Percentiles rank a stretch among this genome's conserved stretches.
Conservation (phyloP, 2,329 filamentous ascomycete species). For the Penicillium palitans region DNA sequence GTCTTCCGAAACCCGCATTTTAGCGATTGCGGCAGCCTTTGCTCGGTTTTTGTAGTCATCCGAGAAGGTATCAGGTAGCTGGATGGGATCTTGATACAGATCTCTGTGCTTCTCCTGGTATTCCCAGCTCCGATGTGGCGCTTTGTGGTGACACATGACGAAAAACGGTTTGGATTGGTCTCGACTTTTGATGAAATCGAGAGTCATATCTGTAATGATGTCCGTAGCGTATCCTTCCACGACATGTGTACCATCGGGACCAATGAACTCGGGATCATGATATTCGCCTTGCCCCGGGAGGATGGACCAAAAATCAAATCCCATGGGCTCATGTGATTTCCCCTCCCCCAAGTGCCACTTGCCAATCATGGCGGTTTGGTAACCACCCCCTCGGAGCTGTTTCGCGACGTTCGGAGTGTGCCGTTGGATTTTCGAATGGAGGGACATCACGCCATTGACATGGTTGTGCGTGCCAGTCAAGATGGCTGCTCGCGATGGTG, state of each 20-base stretch:
- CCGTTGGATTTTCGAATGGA: constrained; percentile 53
- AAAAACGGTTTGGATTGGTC: constrained; percentile 49
- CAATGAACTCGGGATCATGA: constrained; percentile 54
- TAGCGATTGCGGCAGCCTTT: constrained; percentile 51
- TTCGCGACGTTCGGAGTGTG: constrained; percentile 55
- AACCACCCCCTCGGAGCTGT: constrained; percentile 48
- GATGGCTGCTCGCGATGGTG: constrained; percentile 53
- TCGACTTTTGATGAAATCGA: constrained; percentile 44
- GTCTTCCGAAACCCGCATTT: constrained; percentile 55
- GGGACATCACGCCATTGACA: constrained; percentile 54
- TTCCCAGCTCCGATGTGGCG: constrained; percentile 56
- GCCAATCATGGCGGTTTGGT: constrained; percentile 55
- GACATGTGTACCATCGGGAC: constrained; percentile 32
- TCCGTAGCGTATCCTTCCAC: constrained; percentile 53
- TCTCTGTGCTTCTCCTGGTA: constrained; percentile 51
- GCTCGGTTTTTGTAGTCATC: constrained; percentile 59
- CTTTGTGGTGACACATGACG: constrained; percentile 59
- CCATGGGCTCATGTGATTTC: constrained; percentile 47
- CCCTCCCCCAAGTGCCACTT: constrained; percentile 59
- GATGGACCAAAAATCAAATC: constrained; percentile 56
- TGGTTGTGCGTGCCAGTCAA: constrained; percentile 55
- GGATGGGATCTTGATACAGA: constrained; percentile 50
- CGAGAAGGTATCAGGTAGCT: constrained; percentile 53
- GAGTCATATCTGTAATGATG: constrained; percentile 53
- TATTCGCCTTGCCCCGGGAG: constrained; percentile 56